Base-by-base conservation (phyloP, 1,284 basidiomycete genomes). In the Earliella scabrosa region DNA sequence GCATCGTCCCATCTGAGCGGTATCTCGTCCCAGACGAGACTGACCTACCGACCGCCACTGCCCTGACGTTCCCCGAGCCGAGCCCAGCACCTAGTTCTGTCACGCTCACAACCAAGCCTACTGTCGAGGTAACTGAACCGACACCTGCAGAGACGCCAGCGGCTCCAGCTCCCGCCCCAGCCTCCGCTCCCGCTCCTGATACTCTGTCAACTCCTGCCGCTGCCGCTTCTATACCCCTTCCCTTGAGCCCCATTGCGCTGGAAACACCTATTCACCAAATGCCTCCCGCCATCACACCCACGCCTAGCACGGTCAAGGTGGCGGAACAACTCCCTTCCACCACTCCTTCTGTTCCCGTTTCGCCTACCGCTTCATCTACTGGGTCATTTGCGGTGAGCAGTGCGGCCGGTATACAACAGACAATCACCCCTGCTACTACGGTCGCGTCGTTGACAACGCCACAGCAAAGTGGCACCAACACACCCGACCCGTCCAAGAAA, bases 41-140 rank as follows among this genome's bases (percentile, higher is more conserved):
- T 0, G 73, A 73, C 20, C 55, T 74, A 2, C 75, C 71, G n/a
- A 81, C 79, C 4, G 79, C 79, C 4, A 81, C 75, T 18, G 75
- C 77, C 2, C 65, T 73, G 10, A 70, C 77, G 3, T 81, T 83
- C 67, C 69, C 73, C 59, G 40, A 68, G 64, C 40, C 65, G 47
- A 34, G 59, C 62, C 27, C 66, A 56, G 46, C 56, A 45, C 57
- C 54, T 61, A 61, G 61, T 31, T 26, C 56, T 46, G 39, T 47
- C 52, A 58, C 39, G 16, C 39, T 60, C 32, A 59, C 56, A 26
- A 66, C 64, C n/a, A 63, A 69, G 6, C 70, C 61, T 5, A 18
- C 57, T 9, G 41, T 55, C 32, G 24, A 58, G 16, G 34, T 46
- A 24, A 56, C 39, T 18, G 52, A 50, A 18, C 32, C 45, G 7